Percentiles rank a stretch among this genome's conserved stretches.
phyloP scores from a whole-genome alignment of 2,329 filamentous ascomycete species.

The Xylariaceae sp. region DNA sequence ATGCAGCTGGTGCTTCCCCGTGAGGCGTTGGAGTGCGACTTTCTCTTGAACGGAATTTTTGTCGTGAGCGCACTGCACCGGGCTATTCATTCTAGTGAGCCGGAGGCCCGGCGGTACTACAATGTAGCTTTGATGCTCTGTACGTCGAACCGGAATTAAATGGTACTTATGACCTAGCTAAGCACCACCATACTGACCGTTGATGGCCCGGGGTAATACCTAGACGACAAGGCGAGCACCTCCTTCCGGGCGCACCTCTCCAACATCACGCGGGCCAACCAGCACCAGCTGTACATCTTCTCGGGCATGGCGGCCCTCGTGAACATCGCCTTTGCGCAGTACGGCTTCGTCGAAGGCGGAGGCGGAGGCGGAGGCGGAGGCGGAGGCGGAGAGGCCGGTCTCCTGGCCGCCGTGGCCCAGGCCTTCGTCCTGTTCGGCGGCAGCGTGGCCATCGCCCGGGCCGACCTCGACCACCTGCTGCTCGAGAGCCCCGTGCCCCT shows the following conservation, averaged over 20 bases:
- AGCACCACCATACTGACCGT: too few relatives aligned
- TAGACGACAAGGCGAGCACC: slow-evolving; percentile 23
- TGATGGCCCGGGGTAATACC: too few relatives aligned
- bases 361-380: too few relatives aligned
- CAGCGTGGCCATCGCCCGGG: slow-evolving; percentile 17
- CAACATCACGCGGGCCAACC: slow-evolving; percentile 21
- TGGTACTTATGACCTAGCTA: too few relatives aligned
- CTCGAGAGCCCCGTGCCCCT: slow-evolving; percentile 19
- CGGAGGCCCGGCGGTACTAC: slow-evolving; percentile 18
- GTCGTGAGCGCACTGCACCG: slow-evolving; percentile 28
- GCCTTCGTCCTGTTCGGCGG: slow-evolving; percentile 21
- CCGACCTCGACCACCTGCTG: slow-evolving; percentile 17
- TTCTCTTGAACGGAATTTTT: slow-evolving; percentile 31
- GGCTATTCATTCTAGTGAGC: slow-evolving; percentile 12
- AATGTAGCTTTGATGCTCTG: slow-evolving; percentile 27
- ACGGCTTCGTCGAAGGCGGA: slow-evolving; percentile 8
- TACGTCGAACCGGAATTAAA: slow-evolving; percentile 3
- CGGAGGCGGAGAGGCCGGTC: slow-evolving; percentile 7
- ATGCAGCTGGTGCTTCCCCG: slow-evolving; percentile 27
- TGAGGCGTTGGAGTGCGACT: slow-evolving; percentile 30
- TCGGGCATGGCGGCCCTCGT: slow-evolving; percentile 21
- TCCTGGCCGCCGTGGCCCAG: slow-evolving; percentile 14
- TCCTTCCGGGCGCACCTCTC: slow-evolving; percentile 23
- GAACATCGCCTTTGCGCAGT: slow-evolving; percentile 22
- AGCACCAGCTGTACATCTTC: slow-evolving; percentile 24